Evolutionary conservation across 2,329 filamentous ascomycete genomes (phyloP).

Genomic region (Calonectria hawksworthii): DNA sequence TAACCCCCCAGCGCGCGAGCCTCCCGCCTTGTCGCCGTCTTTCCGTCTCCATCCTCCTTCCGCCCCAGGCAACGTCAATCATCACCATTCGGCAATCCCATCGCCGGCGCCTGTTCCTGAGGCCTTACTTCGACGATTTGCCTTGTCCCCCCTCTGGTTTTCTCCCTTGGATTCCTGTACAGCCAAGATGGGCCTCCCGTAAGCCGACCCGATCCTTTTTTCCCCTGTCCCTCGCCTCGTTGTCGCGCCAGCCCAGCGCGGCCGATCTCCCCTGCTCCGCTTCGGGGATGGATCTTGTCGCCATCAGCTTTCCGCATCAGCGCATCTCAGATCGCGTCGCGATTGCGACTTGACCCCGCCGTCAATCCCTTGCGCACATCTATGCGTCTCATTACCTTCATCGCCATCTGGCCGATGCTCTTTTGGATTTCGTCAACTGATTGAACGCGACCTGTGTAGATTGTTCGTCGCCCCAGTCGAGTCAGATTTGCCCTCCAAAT

Average conservation of each 20-base stretch:
- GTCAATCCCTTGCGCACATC: slow-evolving; percentile 22
- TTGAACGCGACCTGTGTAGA: slow-evolving; percentile 46
- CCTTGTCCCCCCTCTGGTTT: slow-evolving; percentile 26
- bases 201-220: slow-evolving; percentile 50
- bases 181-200: slow-evolving; percentile 62
- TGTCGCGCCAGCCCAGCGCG: slow-evolving; percentile 37
- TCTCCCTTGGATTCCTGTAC: slow-evolving; percentile 8
- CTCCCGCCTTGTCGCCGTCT: slow-evolving; percentile 38
- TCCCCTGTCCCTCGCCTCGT: slow-evolving; percentile 18
- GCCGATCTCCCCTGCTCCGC: slow-evolving; percentile 35
- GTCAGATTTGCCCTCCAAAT: slow-evolving; percentile 57
- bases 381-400: slow-evolving; percentile 28
- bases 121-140: slow-evolving; percentile 10
- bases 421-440: slow-evolving; percentile 31
- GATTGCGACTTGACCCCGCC: slow-evolving; percentile 32
- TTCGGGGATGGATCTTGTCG: slow-evolving; percentile 36
- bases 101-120: slow-evolving; percentile 26
- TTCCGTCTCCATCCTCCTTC: slow-evolving; percentile 39
- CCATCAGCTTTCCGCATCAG: slow-evolving; percentile 34
- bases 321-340: slow-evolving; percentile 35
- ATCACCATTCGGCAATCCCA: slow-evolving; percentile 31
- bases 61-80: slow-evolving; percentile 39
- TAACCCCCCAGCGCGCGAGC: slow-evolving; percentile 21
- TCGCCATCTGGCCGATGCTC: slow-evolving; percentile 28
- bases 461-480: slow-evolving; percentile 62